A percentile compares a stretch with the other conserved stretches of the same genome.
These are phyloP conservation scores for Aphanomyces cochlioides DNA, from an alignment of 352 stramenopile genomes.

Conservation along the genomic window DNA sequence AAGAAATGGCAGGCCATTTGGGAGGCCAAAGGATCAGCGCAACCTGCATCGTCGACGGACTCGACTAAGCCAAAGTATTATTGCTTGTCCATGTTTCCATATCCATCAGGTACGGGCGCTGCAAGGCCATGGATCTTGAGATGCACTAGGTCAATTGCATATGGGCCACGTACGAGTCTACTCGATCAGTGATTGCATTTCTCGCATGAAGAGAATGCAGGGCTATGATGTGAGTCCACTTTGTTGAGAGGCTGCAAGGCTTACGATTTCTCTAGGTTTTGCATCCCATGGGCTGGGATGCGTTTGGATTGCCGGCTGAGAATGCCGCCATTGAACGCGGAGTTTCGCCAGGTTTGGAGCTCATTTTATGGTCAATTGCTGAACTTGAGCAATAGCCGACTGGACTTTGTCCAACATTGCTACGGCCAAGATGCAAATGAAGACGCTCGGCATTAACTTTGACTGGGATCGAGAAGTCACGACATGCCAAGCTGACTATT, in stretches of 20 bases:
- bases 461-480: constrained; percentile 98
- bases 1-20: constrained; percentile 31
- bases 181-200: constrained; percentile 98
- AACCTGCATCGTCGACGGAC: not conserved
- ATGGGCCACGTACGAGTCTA: constrained; percentile 99
- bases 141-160: constrained; percentile 86
- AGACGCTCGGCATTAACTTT: constrained; percentile 95
- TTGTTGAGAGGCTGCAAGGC: too few species aligned
- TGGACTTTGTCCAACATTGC: constrained; percentile 97
- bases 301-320: constrained; percentile 99
- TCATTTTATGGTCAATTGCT: not conserved
- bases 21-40: constrained; percentile 4
- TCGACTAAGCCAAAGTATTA: constrained; percentile 71
- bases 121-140: not conserved
- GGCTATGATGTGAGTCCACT: constrained; percentile 78
- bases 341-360: constrained; percentile 75
- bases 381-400: constrained; percentile 42
- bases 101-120: constrained; percentile 88
- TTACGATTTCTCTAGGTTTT: constrained; percentile 63
- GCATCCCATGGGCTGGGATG: constrained; percentile 99
- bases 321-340: constrained; percentile 98
- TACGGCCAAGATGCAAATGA: constrained; percentile 94
- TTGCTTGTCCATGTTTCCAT: constrained; percentile 98
- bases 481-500: constrained; percentile 96
- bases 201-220: constrained; percentile 96